These are phyloP conservation scores for Tetrahymena borealis DNA, from an alignment of 73 alveolate genomes.

Conservation along the genomic window DNA sequence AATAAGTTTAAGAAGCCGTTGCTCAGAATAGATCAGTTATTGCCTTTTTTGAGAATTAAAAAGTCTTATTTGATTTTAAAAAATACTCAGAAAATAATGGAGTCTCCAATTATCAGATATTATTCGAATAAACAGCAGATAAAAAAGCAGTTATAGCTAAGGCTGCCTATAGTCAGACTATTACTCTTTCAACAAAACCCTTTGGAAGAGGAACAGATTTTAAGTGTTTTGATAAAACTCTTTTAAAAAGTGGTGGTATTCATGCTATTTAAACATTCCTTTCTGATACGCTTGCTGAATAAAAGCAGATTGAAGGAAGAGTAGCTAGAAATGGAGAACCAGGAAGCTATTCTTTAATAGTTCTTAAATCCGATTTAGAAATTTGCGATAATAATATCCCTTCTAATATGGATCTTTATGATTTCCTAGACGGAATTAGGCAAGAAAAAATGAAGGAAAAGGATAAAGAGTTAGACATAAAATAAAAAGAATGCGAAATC, in stretches of 20 bases:
- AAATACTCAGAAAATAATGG: background rate
- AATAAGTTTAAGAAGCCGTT: background rate
- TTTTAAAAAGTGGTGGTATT: slow-evolving; percentile 1
- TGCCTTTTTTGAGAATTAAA: background rate
- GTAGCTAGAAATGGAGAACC: slow-evolving; percentile 9
- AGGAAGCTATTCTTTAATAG: background rate
- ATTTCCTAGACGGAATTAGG: background rate
- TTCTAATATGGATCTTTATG: background rate
- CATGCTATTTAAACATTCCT: slow-evolving; percentile 12
- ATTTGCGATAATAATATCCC: background rate
- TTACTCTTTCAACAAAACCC: background rate
- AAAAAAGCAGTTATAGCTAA: background rate
- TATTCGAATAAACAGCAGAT: background rate
- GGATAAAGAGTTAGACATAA: background rate
- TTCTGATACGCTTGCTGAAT: background rate
- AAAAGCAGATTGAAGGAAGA: background rate
- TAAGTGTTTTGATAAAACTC: background rate
- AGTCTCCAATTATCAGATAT: background rate
- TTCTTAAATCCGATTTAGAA: background rate
- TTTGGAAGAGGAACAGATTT: slow-evolving; percentile 33
- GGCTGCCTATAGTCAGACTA: background rate
- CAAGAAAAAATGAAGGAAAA: background rate
- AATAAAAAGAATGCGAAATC: background rate
- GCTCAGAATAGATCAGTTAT: background rate
- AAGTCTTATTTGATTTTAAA: background rate